A percentile compares a stretch with the other conserved stretches of the same genome.
Conservation (phyloP, 108 stramenopile genomes). For the Fragilaria crotonensis region DNA sequence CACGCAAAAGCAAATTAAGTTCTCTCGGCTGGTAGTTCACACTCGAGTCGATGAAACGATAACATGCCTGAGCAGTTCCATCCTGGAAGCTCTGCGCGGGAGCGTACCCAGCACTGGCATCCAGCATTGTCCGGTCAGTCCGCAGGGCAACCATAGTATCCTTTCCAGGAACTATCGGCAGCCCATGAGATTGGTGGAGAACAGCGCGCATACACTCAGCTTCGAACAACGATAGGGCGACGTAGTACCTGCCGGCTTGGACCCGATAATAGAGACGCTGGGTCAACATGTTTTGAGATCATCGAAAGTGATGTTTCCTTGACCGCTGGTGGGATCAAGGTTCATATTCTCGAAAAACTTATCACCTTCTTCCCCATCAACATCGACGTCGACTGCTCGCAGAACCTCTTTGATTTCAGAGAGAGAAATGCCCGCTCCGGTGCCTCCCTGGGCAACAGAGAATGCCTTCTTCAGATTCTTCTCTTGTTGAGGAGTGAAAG, state of each 20-base stretch:
- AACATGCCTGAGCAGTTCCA: slow-evolving; percentile 85
- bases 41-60: slow-evolving; percentile 91
- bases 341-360: slow-evolving; percentile 67
- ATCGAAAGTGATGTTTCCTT: slow-evolving; percentile 73
- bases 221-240: slow-evolving; percentile 88
- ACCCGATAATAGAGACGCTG: slow-evolving; percentile 81
- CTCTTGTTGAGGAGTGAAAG: slow-evolving; percentile 84
- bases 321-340: slow-evolving; percentile 11
- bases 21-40: slow-evolving; percentile 88
- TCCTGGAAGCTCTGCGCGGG: slow-evolving; percentile 84
- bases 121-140: slow-evolving; percentile 75
- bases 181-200: slow-evolving; percentile 73
- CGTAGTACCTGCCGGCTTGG: slow-evolving; percentile 92
- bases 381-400: slow-evolving; percentile 89
- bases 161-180: slow-evolving; percentile 69
- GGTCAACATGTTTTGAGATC: slow-evolving; percentile 83
- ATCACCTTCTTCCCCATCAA: slow-evolving; percentile 75
- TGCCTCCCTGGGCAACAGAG: slow-evolving; percentile 75
- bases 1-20: slow-evolving; percentile 83
- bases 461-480: slow-evolving; percentile 83
- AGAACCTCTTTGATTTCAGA: slow-evolving; percentile 86
- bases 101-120: slow-evolving; percentile 74
- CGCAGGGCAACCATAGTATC: slow-evolving; percentile 75
- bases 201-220: slow-evolving; percentile 93
- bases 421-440: slow-evolving; percentile 72